Conservation (phyloP, 352 stramenopile species). For the Globisporangium mamillatum region DNA sequence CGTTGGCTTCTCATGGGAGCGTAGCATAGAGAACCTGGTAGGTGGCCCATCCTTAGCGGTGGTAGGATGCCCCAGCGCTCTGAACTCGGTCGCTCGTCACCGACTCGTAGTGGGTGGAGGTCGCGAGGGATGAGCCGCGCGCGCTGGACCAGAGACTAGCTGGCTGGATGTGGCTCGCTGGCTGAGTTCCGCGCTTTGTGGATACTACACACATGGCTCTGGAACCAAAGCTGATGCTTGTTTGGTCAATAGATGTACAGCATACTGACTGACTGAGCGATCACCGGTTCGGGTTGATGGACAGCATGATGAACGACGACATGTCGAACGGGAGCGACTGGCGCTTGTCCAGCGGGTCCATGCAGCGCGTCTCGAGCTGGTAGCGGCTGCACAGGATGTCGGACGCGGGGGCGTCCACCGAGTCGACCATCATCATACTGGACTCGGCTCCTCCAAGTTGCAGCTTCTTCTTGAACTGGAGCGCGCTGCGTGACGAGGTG, state of each 20-base stretch:
- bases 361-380: conserved; percentile 14
- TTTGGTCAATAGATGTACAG: background rate
- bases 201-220: background rate
- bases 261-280: background rate
- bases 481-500: background rate
- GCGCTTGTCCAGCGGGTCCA: conserved; percentile 14
- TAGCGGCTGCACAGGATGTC: conserved; percentile 11
- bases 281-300: conserved; percentile 19
- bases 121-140: background rate
- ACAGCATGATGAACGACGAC: conserved; percentile 17
- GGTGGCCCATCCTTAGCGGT: background rate
- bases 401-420: conserved; percentile 4
- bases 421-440: background rate
- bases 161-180: background rate
- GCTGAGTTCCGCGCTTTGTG: background rate
- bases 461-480: conserved; percentile 24
- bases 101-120: background rate
- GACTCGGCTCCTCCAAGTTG: conserved; percentile 4
- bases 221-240: background rate
- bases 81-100: background rate
- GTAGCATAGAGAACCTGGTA: too few relatives aligned
- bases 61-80: background rate
- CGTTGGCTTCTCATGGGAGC: too few relatives aligned
- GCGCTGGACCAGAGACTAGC: background rate
- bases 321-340: conserved; percentile 16